Base-by-base conservation (phyloP, 179 eudicot species). In the Patellifolia procumbens region DNA sequence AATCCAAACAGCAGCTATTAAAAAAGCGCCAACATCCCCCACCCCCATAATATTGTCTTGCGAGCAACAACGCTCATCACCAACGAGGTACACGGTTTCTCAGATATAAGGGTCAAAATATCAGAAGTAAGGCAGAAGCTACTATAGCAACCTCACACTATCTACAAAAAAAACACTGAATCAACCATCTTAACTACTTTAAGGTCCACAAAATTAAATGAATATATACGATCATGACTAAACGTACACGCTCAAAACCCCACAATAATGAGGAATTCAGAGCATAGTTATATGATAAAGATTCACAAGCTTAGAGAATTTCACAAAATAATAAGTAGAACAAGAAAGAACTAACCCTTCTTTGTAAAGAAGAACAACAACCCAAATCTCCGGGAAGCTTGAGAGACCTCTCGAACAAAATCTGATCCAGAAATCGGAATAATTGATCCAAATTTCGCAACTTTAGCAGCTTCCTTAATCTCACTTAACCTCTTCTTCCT, bases 341-440 rank as follows among this genome's bases (percentile, higher is more conserved):
- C 29, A 64, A 20, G 15, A 22, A 2, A 39, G 28, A 46, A 22
- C 74, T 72, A 86, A 94, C 97, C 98, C 94, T 72, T 94, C 98
- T 81, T 94, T 94, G 82, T 91, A 92, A 58, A 94, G 85, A 48
- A 91, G 64, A 53, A 92, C 93, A 7, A 94, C 97, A 2, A 94
- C 98, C 98, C 98, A 92, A 31, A 94, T 85, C 45, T 94, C 97
- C 26, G 88, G 81, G 92, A 82, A 70, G 97, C 97, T 78, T 92
- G 98, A 42, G 97, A 94, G 61, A 94, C 97, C 81, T 94, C 96
- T 0, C 94, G 94, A 39, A 94, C 87, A 81, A 94, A 94, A 87
- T 92, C 98, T 0, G 97, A 84, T 53, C 98, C 97, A 49, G 98
- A 88, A 79, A 94, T 94, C 13, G 89, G 92, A 71, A 90, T 72